These are phyloP conservation scores for Populus hybrid DNA, from an alignment of 441 rosid genomes.

Conservation along the genomic window DNA sequence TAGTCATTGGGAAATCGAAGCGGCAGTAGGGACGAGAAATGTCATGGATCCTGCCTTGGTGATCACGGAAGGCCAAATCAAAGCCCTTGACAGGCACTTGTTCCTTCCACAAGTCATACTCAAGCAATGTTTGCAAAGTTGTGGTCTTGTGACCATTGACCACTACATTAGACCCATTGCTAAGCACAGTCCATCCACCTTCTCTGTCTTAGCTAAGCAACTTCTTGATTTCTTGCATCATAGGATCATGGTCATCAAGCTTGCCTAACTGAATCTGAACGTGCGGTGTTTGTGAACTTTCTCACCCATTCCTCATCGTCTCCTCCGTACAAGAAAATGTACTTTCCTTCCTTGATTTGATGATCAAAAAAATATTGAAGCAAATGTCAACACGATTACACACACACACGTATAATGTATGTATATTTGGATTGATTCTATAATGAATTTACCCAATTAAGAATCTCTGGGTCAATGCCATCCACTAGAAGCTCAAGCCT, in stretches of 20 bases:
- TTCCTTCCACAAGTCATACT: constrained; percentile 48
- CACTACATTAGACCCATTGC: constrained; percentile 42
- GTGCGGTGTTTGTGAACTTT: constrained; percentile 44
- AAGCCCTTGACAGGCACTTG: constrained; percentile 41
- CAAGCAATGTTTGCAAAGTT: constrained; percentile 39
- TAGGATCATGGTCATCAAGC: constrained; percentile 41
- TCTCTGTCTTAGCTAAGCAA: constrained; percentile 61
- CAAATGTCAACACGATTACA: background rate
- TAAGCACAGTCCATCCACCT: constrained; percentile 72
- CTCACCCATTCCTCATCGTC: constrained; percentile 74
- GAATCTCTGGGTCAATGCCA: constrained; percentile 51
- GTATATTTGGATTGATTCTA: too few relatives aligned
- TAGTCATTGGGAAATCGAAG: constrained; percentile 43
- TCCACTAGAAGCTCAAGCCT: constrained; percentile 63
- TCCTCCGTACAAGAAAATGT: constrained; percentile 74
- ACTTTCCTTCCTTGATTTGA: constrained; percentile 65
- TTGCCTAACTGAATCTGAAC: constrained; percentile 42
- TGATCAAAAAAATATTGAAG: constrained; percentile 13
- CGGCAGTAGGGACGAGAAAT: constrained; percentile 56
- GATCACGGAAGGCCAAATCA: constrained; percentile 42
- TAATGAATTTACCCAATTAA: constrained; percentile 48
- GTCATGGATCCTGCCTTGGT: constrained; percentile 36
- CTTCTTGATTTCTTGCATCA: constrained; percentile 56
- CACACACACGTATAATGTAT: background rate
- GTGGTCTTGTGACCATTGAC: constrained; percentile 48